Evolutionary conservation across 2,329 filamentous ascomycete species (phyloP), one percentile per base, ranked within the genome.

Genomic region (Cryphonectria naterciae): DNA sequence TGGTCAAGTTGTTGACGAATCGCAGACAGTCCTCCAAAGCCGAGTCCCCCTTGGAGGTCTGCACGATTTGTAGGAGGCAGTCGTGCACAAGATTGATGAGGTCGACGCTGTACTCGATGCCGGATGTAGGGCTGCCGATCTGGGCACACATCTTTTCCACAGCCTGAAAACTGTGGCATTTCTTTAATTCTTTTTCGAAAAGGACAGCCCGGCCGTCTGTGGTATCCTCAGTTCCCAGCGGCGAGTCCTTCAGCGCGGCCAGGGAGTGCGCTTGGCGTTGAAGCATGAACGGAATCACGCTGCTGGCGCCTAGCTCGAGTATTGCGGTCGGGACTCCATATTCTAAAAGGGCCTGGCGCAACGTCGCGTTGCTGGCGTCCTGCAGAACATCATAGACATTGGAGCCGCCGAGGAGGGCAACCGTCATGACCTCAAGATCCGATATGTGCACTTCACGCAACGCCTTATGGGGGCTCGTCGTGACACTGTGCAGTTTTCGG

Each of bases 1-100:
- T 76, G 37, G 77, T 74, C 19, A 85, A 68, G 72, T 84, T 83
- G 68, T 84, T 82, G 35, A 86, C 73, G 65, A 85, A 79, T 1
- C 76, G 72, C 54, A 85, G 75, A 49, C 77, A 37, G 2, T 75
- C 62, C 28, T 63, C 25, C 4, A 37, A 13, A 61, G 54, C 6
- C 10, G 56, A 25, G 13, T 22, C 11, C 13, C 28, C 4, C 3
- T 68, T 17, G 19, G 67, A 65, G 11, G 11, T 10, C n/a, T 56
- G 41, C 56, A 58, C 65, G n/a, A 35, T n/a, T 8, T 15, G 73
- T 73, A 64, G 78, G 73, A 7, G 74, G 71, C 19, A 35, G 67
- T 19, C 2, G 49, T 61, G n/a, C 37, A 52, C 41, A 65, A 54
- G 32, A 17, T 71, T 58, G 32, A 69, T 46, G 35, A 58, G 60